Base-by-base conservation (phyloP, 495 filamentous ascomycete species). In the Cercophora sp. region DNA sequence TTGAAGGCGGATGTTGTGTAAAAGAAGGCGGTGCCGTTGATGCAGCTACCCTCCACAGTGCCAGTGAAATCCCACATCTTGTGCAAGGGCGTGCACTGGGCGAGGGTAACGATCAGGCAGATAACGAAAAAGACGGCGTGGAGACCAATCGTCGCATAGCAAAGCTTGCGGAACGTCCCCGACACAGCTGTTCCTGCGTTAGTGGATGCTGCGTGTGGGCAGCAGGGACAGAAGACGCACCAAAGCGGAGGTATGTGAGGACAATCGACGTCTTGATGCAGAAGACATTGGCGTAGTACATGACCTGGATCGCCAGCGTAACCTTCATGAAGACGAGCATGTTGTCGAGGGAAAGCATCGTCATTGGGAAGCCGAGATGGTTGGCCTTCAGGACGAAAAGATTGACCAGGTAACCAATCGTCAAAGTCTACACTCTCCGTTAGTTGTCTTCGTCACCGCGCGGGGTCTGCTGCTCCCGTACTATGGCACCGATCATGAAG, bases 1-100 rank as follows among this genome's bases (percentile, higher is more conserved):
- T 79, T 79, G 52, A 76, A 70, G 9, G 62, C 59, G n/a, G 77
- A 75, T 1, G 75, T 80, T 22, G 67, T 77, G 64, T 78, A 79
- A 52, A 78, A 78, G 52, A 71, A 75, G 16, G 69, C 72, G 0
- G 70, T 74, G 0, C 63, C 70, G 51, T 78, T 71, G 52, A 79
- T 76, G 58, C 75, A 79, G 16, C 40, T 63, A 0, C 69, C 73
- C 9, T 54, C 24, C 0, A 66, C 55, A 4, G 51, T 22, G 9
- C 62, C 54, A 4, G 64, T 66, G 8, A 78, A 25, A 37, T 78
- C 72, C 76, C 75, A 79, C 36, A 70, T 65, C 44, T 70, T 71
- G 36, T 63, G 27, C 0, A 79, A 58, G n/a, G 75, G 76, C 10
- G 58, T 52, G 40, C 76, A 79, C 54, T 79, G 76, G 1, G 57